Conservation (phyloP, 192 early-diverging fungal species). For the Helicostylum pulchrum region DNA sequence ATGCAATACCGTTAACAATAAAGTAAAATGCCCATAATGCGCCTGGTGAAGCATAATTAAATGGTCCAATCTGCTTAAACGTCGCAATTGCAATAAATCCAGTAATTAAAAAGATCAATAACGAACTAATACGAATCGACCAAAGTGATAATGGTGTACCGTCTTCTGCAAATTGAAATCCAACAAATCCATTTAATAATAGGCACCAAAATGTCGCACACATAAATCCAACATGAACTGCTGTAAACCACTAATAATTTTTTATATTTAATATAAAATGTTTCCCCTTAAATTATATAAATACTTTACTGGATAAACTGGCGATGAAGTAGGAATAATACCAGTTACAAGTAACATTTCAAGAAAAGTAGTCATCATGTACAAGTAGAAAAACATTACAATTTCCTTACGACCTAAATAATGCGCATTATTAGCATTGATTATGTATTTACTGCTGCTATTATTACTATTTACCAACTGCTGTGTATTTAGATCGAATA, state of each 20-base stretch:
- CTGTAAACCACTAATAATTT: constrained; percentile 68
- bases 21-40: constrained; percentile 74
- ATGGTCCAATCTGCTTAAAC: constrained; percentile 54
- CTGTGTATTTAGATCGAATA: constrained; percentile 96
- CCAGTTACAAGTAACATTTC: constrained; percentile 76
- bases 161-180: constrained; percentile 88
- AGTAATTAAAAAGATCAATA: constrained; percentile 65
- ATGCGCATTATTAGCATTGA: not conserved
- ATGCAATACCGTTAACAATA: constrained; percentile 64
- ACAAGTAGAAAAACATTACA: constrained; percentile 87
- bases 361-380: constrained; percentile 67
- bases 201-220: constrained; percentile 81
- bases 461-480: constrained; percentile 64
- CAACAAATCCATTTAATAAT: constrained; percentile 83
- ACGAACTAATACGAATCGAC: constrained; percentile 74
- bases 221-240: constrained; percentile 65
- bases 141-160: constrained; percentile 83
- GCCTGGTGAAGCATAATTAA: constrained; percentile 49
- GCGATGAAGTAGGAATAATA: constrained; percentile 68
- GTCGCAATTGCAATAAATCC: constrained; percentile 69
- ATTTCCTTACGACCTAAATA: constrained; percentile 80
- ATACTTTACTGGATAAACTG: constrained; percentile 58
- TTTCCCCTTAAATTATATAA: not conserved
- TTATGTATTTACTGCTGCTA: constrained; percentile 18
- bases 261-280: not conserved